Evolutionary conservation across 768 basidiomycete genomes (phyloP), one percentile per base, ranked within the genome.

Genomic region (Lactifluus piperatus): DNA sequence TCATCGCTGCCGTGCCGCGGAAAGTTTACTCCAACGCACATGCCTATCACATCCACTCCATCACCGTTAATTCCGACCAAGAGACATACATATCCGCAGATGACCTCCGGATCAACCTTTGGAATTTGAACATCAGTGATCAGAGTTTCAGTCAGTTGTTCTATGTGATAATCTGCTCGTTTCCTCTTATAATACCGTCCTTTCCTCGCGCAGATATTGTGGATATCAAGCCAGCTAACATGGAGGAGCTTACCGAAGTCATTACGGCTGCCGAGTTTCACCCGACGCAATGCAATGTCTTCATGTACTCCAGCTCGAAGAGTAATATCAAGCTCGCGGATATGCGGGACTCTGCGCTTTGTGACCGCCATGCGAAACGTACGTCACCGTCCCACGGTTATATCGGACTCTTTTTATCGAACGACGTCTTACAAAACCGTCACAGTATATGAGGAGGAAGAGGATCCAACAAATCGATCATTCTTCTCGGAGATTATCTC

Each of bases 401-500:
- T 45, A 58, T 56, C 50, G 30, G 48, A 27, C 16, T 45, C 44
- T 57, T 53, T 41, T 51, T 41, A 11, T 36, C 27, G 26, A 29
- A 32, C 14, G 16, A 55, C 52, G 63, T 63, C 52, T 67, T 41
- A 62, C 54, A 62, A 22, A 56, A 43, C 55, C 14, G 22, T 20
- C 49, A 22, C 74, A 98, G 95, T 91, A 72, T 99, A 94, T 66
- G 97, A 99, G 72, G 97, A 99, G 72, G 95, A 97, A 68, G 97
- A 99, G 72, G 97, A 99, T 70, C 95, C 94, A 46, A 83, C 91
- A 55, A 89, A 91, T 63, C 89, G 97, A 63, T 97, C 97, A 14
- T 99, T 99, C 81, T 99, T 99, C 75, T 97, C 94, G 1, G 97
- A 99, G 75, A 99, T 98, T 68, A 98, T 99, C 62, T 98, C 97